Conservation (phyloP, 345 rosid genomes). For the Rhizophora apiculata region DNA sequence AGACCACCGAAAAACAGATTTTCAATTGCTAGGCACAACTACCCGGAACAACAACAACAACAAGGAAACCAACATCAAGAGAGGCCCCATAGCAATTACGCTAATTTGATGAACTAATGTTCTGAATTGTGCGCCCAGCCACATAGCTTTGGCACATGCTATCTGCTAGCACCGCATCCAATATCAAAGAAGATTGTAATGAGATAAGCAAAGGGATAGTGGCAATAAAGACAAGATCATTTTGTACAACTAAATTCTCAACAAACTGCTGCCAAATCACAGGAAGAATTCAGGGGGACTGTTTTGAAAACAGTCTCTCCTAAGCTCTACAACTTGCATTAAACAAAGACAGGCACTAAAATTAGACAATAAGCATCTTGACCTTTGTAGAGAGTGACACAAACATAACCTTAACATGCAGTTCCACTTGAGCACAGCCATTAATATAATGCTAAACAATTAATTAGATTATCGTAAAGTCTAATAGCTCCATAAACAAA, state of each 20-base stretch:
- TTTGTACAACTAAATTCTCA: neutral
- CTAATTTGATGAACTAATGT: neutral
- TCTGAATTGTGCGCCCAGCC: neutral
- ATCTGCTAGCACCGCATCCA: neutral
- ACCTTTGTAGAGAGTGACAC: constrained; percentile 37
- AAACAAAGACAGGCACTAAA: constrained; percentile 16
- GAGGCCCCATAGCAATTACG: neutral
- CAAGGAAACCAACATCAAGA: neutral
- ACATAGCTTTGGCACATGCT: neutral
- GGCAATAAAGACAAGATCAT: neutral
- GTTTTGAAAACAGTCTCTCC: neutral
- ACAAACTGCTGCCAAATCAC: constrained; percentile 1
- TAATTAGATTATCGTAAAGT: constrained; percentile 16
- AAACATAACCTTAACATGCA: constrained; percentile 12
- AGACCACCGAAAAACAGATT: neutral
- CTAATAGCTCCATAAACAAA: constrained; percentile 14
- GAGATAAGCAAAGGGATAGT: neutral
- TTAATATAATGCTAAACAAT: constrained; percentile 16
- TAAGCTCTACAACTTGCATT: constrained; percentile 15
- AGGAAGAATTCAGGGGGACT: neutral
- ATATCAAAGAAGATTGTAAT: neutral
- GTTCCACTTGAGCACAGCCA: constrained; percentile 13
- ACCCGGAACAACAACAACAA: neutral
- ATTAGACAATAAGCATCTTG: constrained; percentile 22
- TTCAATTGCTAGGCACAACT: neutral